Evolutionary conservation across 352 stramenopile genomes (phyloP).

Genomic region (Phytopythium litorale): DNA sequence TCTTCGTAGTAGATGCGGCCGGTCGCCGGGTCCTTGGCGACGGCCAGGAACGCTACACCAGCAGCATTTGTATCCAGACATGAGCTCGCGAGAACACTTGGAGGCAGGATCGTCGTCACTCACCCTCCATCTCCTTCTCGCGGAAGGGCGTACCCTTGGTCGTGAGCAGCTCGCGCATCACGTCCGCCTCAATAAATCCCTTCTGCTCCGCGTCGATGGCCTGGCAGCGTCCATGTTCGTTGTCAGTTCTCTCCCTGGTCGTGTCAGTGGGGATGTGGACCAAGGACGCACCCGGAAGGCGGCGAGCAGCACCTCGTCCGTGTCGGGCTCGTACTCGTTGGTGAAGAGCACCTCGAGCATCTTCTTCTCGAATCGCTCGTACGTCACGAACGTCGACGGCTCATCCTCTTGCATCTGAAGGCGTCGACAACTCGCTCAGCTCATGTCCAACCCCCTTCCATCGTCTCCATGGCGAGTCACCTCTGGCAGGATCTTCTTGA

Average conservation of each 20-base stretch:
- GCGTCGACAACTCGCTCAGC: not conserved
- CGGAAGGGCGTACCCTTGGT: conserved; percentile 90
- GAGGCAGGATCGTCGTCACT: not conserved
- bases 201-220: conserved; percentile 75
- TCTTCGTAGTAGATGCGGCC: conserved; percentile 91
- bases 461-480: conserved; percentile 18
- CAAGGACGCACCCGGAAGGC: conserved; percentile 45
- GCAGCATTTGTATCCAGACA: not conserved
- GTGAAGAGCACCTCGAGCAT: conserved; percentile 91
- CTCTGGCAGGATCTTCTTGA: conserved; percentile 89
- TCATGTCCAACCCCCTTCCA: not conserved
- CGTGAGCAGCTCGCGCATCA: conserved; percentile 85
- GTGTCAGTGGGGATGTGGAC: not conserved
- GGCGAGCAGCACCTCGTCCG: conserved; percentile 83
- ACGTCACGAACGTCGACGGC: conserved; percentile 86
- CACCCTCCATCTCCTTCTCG: conserved; percentile 89
- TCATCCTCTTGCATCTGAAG: conserved; percentile 87
- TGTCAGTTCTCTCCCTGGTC: not conserved
- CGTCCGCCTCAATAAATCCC: conserved; percentile 87
- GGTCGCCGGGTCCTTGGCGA: conserved; percentile 80
- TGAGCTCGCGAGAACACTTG: too few relatives aligned
- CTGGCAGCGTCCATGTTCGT: conserved; percentile 8
- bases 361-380: conserved; percentile 91
- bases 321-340: conserved; percentile 87
- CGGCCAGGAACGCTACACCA: conserved; percentile 63